A percentile compares a stretch with the other conserved stretches of the same genome.
phyloP scores from a whole-genome alignment of 176 grass and related monocot species.

The Paspalum vaginatum region DNA sequence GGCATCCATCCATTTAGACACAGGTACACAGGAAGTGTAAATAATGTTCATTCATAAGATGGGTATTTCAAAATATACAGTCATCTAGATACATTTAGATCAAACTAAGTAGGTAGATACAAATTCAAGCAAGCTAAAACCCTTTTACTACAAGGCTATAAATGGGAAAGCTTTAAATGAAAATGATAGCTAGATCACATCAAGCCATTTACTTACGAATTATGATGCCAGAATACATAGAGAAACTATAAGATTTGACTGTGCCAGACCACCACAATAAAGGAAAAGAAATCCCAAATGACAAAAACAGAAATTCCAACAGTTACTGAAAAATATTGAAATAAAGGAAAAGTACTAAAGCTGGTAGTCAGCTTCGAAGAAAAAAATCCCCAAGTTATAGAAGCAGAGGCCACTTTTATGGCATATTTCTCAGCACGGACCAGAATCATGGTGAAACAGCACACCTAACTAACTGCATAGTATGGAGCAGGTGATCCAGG shows the following conservation, averaged over 20 bases:
- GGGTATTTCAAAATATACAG: background rate
- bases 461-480: background rate
- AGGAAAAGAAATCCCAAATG: too few relatives aligned
- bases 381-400: background rate
- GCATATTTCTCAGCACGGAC: background rate
- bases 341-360: too few relatives aligned
- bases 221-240: too few relatives aligned
- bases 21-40: constrained; percentile 9
- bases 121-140: background rate
- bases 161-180: too few relatives aligned
- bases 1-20: constrained; percentile 23
- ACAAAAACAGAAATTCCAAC: too few relatives aligned
- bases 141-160: too few relatives aligned
- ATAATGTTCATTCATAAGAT: constrained; percentile 1
- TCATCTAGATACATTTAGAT: constrained; percentile 14
- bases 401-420: background rate
- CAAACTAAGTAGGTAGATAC: constrained; percentile 15
- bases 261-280: too few relatives aligned
- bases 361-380: too few relatives aligned
- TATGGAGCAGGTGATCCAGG: constrained; percentile 1
- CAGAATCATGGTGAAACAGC: background rate
- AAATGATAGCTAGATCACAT: too few relatives aligned
- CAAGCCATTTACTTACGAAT: too few relatives aligned
- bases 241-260: too few relatives aligned
- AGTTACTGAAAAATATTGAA: too few relatives aligned